Percentiles rank a stretch among this genome's conserved stretches.
These are phyloP conservation scores for Linnemannia hyalina DNA, from an alignment of 192 early-diverging fungal species.

Conservation along the genomic window DNA sequence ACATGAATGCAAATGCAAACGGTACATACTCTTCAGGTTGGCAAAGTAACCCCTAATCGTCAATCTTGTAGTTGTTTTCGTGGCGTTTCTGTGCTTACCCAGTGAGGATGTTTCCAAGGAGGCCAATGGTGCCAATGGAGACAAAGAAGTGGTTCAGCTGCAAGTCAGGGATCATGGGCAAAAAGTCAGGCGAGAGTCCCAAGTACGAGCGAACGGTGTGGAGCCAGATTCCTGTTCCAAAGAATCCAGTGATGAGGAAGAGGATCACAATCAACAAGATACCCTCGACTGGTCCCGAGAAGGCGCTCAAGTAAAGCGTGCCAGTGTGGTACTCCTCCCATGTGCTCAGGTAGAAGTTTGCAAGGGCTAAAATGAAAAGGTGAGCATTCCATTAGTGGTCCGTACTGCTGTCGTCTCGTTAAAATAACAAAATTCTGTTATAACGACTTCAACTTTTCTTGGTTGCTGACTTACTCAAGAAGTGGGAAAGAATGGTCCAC, in stretches of 20 bases:
- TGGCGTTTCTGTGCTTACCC: constrained; percentile 58
- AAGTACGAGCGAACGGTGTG: constrained; percentile 36
- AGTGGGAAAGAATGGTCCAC: constrained; percentile 53
- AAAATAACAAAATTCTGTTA: background rate
- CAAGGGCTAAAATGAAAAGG: constrained; percentile 60
- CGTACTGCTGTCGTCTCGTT: background rate
- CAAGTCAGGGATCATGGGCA: constrained; percentile 55
- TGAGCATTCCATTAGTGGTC: background rate
- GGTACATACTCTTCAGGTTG: background rate
- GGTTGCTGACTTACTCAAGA: constrained; percentile 31
- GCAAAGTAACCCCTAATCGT: background rate
- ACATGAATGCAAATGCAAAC: background rate
- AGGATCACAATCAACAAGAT: constrained; percentile 76
- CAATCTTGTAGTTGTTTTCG: background rate
- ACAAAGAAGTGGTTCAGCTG: constrained; percentile 70
- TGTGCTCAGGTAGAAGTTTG: constrained; percentile 92
- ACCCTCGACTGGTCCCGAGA: constrained; percentile 94
- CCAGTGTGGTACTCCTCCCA: constrained; percentile 97
- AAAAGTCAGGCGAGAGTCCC: constrained; percentile 43
- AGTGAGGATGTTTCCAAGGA: constrained; percentile 67
- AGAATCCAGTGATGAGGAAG: constrained; percentile 70
- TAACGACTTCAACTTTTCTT: background rate
- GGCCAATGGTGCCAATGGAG: constrained; percentile 58
- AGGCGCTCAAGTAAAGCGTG: constrained; percentile 83
- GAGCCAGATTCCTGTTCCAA: constrained; percentile 63